Conservation (phyloP, 441 rosid genomes). For the Melianthus villosus region DNA sequence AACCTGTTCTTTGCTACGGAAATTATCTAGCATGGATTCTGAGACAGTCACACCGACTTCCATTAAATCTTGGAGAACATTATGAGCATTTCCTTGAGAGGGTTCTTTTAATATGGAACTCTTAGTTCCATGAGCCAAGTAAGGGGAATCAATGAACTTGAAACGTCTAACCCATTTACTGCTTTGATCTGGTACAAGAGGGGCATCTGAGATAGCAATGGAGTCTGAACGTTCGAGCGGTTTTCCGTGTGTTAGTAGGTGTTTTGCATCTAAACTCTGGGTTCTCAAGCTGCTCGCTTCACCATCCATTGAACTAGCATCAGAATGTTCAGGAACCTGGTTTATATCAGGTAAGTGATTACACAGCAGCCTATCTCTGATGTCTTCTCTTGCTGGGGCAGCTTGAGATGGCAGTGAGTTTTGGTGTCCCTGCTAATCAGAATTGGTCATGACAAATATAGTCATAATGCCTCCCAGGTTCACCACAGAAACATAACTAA, state of each 20-base stretch:
- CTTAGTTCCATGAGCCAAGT: slow-evolving; percentile 29
- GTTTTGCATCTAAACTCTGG: slow-evolving; percentile 52
- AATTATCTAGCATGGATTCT: slow-evolving; percentile 14
- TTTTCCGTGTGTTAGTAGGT: slow-evolving; percentile 24
- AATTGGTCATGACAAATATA: slow-evolving; percentile 6
- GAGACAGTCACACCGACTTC: slow-evolving; percentile 18
- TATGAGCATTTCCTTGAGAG: slow-evolving; percentile 21
- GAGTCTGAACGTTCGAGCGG: slow-evolving; percentile 23
- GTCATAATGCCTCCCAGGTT: too few species aligned
- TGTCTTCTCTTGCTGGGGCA: slow-evolving; percentile 19
- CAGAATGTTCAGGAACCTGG: slow-evolving; percentile 21
- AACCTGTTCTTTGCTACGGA: slow-evolving; percentile 14
- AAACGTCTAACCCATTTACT: slow-evolving; percentile 84
- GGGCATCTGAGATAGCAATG: slow-evolving; percentile 13
- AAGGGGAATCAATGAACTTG: slow-evolving; percentile 24
- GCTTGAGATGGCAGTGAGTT: slow-evolving; percentile 14
- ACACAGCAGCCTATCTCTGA: slow-evolving; percentile 10
- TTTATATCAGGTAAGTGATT: slow-evolving; percentile 36
- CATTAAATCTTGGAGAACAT: slow-evolving; percentile 22
- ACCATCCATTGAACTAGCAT: slow-evolving; percentile 21
- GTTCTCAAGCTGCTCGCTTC: slow-evolving; percentile 61
- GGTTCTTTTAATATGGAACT: slow-evolving; percentile 26
- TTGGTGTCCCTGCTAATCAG: slow-evolving; percentile 9
- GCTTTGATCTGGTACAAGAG: slow-evolving; percentile 24
- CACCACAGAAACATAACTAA: too few species aligned